Evolutionary conservation across 208 protist genomes (phyloP), one percentile per base, ranked within the genome.

Genomic region (Angomonas deanei): DNA sequence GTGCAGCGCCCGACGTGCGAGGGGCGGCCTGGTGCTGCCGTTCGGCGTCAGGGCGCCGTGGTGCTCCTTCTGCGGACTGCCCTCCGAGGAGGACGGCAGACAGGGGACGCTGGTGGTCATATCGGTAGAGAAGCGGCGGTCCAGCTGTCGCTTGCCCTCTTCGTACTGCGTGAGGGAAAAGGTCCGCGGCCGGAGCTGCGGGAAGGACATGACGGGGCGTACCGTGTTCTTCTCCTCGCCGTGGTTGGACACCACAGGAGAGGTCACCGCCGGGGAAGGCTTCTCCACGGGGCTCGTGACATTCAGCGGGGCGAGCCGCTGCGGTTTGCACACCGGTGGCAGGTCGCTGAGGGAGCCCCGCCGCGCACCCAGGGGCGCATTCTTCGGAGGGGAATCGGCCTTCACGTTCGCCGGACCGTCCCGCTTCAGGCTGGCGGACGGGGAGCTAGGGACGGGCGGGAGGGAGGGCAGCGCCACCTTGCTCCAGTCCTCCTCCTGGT

Each of bases 401-500:
- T 42, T 42, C 11, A 8, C 15, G 36, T 15, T 42, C 36, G 15
- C 36, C 8, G 36, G 11, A n/a, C n/a, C n/a, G n/a, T n/a, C n/a
- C n/a, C n/a, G n/a, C n/a, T n/a, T n/a, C n/a, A n/a, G n/a, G n/a
- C n/a, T n/a, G n/a, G n/a, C n/a, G n/a, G n/a, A n/a, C n/a, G n/a
- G n/a, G n/a, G n/a, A n/a, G n/a, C n/a, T n/a, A n/a, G n/a, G n/a
- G n/a, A n/a, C n/a, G n/a, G n/a, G n/a, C n/a, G n/a, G n/a, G n/a
- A n/a, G n/a, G n/a, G n/a, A n/a, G n/a, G n/a, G n/a, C n/a, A n/a
- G n/a, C n/a, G n/a, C n/a, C n/a, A n/a, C n/a, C n/a, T n/a, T n/a
- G n/a, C n/a, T n/a, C n/a, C n/a, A n/a, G n/a, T n/a, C n/a, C 34
- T 42, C 34, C 34, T 8, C 34, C 34, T 24, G 48, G 76, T 60